phyloP scores from a whole-genome alignment of 2,329 filamentous ascomycete genomes.

The Verticillium klebahnii region DNA sequence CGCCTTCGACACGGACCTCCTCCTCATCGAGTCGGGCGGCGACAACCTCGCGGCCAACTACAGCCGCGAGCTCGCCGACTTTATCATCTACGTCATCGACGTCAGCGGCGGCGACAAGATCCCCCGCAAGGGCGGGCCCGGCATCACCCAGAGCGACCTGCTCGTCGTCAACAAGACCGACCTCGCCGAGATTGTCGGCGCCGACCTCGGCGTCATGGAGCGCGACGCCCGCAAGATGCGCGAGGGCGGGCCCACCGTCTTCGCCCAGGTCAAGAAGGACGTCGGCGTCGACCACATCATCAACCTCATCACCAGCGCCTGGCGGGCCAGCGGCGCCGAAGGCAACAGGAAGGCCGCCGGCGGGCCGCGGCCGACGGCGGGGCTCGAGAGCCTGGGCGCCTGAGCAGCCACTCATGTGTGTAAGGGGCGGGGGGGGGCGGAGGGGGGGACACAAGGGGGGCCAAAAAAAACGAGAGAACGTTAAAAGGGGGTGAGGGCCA shows the following conservation, averaged over 20 bases:
- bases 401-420: neutral
- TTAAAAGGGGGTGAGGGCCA: neutral
- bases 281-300: conserved; percentile 84
- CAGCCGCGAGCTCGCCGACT: conserved; percentile 89
- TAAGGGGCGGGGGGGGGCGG: neutral
- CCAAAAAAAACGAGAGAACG: conserved; percentile 4
- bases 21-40: conserved; percentile 92
- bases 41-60: conserved; percentile 98
- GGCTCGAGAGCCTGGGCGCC: conserved; percentile 40
- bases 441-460: too few species aligned
- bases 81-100: conserved; percentile 98
- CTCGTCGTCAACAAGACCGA: conserved; percentile 97
- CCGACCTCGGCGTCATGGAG: conserved; percentile 91
- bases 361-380: conserved; percentile 53
- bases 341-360: conserved; percentile 48
- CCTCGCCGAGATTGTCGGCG: conserved; percentile 82
- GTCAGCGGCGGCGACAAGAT: conserved; percentile 96
- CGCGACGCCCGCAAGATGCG: conserved; percentile 90
- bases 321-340: conserved; percentile 84
- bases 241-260: conserved; percentile 91
- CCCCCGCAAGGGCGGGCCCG: conserved; percentile 89
- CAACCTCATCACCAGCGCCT: conserved; percentile 82
- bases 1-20: conserved; percentile 72
- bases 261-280: conserved; percentile 93
- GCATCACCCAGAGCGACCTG: conserved; percentile 93